Conservation (phyloP, 257 asterid genomes). For the Ballota nigra region DNA sequence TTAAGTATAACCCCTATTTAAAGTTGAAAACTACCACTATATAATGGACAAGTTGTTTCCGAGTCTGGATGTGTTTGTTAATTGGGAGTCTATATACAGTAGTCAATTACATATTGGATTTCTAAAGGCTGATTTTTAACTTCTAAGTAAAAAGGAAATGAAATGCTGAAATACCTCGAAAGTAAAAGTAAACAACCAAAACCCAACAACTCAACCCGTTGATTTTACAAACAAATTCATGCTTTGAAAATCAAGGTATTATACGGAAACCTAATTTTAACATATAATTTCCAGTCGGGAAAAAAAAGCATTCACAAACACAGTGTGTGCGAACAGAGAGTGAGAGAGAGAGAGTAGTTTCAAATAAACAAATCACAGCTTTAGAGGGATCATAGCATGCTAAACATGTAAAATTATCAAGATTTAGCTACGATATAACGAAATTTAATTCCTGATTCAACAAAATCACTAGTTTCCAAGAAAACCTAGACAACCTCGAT, state of each 20-base stretch:
- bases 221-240: neutral
- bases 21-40: neutral
- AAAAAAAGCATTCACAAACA: neutral
- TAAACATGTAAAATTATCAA: neutral
- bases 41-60: neutral
- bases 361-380: neutral
- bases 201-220: neutral
- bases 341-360: neutral
- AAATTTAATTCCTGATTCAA: neutral
- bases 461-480: neutral
- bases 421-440: neutral
- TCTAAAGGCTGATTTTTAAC: neutral
- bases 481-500: constrained; percentile 16
- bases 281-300: neutral
- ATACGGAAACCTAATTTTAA: constrained; percentile 9
- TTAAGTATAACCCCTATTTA: neutral
- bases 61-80: neutral
- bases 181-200: constrained; percentile 4
- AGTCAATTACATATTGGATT: constrained; percentile 11
- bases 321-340: neutral
- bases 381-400: neutral
- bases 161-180: neutral
- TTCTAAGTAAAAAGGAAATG: neutral
- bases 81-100: neutral
- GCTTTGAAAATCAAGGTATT: neutral